These are phyloP conservation scores for Lachancea fermentati DNA, from an alignment of 805 yeast genomes.

Conservation along the genomic window DNA sequence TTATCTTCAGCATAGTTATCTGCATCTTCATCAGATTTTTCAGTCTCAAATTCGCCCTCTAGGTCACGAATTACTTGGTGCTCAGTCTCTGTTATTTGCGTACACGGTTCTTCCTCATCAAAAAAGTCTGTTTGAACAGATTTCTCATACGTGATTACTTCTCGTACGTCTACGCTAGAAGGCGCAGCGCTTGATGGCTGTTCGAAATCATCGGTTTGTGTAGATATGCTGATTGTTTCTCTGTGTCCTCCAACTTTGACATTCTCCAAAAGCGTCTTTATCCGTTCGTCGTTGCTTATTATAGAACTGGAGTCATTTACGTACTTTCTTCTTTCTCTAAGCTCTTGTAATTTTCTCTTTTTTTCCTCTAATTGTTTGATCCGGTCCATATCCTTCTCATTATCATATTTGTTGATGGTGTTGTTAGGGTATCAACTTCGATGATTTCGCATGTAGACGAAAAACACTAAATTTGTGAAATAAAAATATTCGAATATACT, in stretches of 20 bases:
- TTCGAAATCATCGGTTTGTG: constrained; percentile 20
- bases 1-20: no score
- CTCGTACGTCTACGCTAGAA: not conserved
- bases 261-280: not conserved
- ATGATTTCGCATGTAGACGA: not conserved
- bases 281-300: not conserved
- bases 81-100: no score
- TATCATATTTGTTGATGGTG: not conserved
- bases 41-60: no score
- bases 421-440: not conserved
- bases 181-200: not conserved
- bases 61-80: no score
- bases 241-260: not conserved
- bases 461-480: not conserved
- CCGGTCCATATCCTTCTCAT: constrained; percentile 22
- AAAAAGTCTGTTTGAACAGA: constrained; percentile 20
- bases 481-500: constrained; percentile 5
- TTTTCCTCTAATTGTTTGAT: constrained; percentile 48
- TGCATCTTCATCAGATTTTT: no score
- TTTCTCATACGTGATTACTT: constrained; percentile 20
- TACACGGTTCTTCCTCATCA: no score
- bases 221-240: constrained; percentile 14
- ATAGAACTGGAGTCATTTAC: constrained; percentile 12
- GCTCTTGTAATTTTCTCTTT: constrained; percentile 43
- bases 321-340: constrained; percentile 42